Conservation (phyloP, 345 rosid genomes). For the Citrus medica region DNA sequence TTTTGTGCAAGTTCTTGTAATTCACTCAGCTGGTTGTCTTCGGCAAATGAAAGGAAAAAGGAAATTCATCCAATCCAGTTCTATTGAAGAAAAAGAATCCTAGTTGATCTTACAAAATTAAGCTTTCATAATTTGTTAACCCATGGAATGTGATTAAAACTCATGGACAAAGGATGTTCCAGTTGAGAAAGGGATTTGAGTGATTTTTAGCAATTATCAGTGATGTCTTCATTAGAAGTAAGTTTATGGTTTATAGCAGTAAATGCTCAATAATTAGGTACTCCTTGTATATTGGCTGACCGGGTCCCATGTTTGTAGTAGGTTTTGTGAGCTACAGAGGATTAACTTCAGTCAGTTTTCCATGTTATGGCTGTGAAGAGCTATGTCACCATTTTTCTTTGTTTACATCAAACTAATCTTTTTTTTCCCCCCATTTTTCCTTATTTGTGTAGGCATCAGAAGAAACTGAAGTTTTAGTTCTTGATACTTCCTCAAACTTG, state of each 20-base stretch:
- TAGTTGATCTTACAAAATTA: not conserved
- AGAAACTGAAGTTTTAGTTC: slow-evolving; percentile 23
- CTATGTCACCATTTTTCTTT: not conserved
- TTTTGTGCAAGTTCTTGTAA: not conserved
- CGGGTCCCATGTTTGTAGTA: not conserved
- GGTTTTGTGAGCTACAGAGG: not conserved
- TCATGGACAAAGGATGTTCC: not conserved
- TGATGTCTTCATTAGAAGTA: not conserved
- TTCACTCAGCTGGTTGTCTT: not conserved
- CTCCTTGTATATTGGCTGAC: not conserved
- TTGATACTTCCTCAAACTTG: slow-evolving; percentile 17
- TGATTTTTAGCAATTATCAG: not conserved
- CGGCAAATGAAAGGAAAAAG: not conserved
- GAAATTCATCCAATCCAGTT: not conserved
- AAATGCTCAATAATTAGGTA: not conserved
- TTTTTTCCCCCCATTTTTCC: not conserved
- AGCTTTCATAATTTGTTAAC: not conserved
- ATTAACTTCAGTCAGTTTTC: not conserved
- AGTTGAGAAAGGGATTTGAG: not conserved
- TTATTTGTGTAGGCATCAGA: slow-evolving; percentile 33
- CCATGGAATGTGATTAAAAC: not conserved
- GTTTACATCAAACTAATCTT: not conserved
- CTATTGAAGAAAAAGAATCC: not conserved
- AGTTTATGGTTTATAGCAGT: not conserved
- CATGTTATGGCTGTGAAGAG: not conserved